These are phyloP conservation scores for Chlorella vulgaris DNA, from an alignment of 139 green algal genomes.

Conservation along the genomic window DNA sequence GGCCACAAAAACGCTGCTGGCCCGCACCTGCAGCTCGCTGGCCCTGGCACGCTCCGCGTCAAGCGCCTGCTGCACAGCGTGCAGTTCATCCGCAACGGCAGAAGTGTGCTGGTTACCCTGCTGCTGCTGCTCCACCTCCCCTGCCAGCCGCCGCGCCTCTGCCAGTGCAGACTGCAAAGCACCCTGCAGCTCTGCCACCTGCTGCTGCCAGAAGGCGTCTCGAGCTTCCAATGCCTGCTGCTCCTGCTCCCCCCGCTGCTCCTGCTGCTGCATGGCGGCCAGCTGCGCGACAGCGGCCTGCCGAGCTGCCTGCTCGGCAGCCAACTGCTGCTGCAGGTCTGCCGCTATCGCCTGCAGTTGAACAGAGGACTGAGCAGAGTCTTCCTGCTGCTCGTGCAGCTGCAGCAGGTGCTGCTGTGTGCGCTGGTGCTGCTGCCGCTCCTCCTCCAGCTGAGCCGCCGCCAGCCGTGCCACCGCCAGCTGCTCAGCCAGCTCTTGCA, in stretches of 20 bases:
- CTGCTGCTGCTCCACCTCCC: not conserved
- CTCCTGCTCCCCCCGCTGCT: not conserved
- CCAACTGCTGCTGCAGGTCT: constrained; percentile 29
- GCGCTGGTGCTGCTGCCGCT: constrained; percentile 12
- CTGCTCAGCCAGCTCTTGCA: constrained; percentile 28
- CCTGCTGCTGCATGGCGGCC: not conserved
- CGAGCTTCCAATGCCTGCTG: not conserved
- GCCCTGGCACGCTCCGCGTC: not conserved
- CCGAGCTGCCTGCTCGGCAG: not conserved
- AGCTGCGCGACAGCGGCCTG: not conserved
- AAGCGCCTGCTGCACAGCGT: not conserved
- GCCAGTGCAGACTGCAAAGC: constrained; percentile 6
- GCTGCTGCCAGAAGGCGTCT: constrained; percentile 13
- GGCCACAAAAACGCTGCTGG: not conserved
- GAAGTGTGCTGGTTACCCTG: not conserved
- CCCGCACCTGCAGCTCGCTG: not conserved
- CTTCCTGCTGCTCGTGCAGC: constrained; percentile 5
- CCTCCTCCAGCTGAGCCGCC: constrained; percentile 14
- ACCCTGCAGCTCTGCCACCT: constrained; percentile 2
- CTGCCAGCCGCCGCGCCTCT: constrained; percentile 3
- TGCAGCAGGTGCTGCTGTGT: constrained; percentile 15
- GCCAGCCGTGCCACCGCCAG: constrained; percentile 17
- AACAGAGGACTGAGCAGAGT: not conserved
- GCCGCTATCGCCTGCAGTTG: not conserved
- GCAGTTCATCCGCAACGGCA: not conserved